These are phyloP conservation scores for Psidium friedrichsthalianum DNA, from an alignment of 345 rosid species.

Conservation along the genomic window DNA sequence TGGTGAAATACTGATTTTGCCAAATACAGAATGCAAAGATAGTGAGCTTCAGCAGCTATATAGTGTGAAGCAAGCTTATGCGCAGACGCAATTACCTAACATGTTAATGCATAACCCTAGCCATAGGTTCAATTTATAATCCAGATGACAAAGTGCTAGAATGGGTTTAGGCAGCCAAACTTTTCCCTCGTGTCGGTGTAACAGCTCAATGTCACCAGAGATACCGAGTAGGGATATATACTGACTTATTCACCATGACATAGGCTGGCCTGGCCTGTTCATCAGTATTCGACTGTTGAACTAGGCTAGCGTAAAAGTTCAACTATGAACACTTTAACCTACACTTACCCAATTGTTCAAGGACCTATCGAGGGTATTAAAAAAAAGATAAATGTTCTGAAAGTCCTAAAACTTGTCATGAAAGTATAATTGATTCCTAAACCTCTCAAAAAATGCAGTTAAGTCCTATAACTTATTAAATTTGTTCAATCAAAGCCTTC, in stretches of 20 bases:
- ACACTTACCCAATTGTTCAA: not conserved
- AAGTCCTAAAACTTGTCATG: too few relatives aligned
- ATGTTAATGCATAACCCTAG: too few relatives aligned
- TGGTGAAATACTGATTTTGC: not conserved
- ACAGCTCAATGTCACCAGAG: not conserved
- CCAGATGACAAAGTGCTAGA: too few relatives aligned
- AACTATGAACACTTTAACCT: not conserved
- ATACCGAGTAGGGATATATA: not conserved
- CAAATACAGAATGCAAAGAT: not conserved
- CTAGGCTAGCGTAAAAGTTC: not conserved
- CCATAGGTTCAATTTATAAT: too few relatives aligned
- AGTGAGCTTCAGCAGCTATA: not conserved
- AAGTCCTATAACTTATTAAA: too few relatives aligned
- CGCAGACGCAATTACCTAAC: too few relatives aligned
- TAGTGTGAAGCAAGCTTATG: not conserved
- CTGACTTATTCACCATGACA: not conserved
- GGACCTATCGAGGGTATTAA: not conserved
- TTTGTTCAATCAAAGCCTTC: too few relatives aligned
- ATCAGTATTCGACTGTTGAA: not conserved
- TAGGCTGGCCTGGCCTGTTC: not conserved
- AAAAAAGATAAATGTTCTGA: too few relatives aligned
- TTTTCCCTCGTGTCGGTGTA: not conserved
- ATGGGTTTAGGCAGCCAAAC: not conserved
- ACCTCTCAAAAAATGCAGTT: too few relatives aligned
- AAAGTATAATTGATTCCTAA: too few relatives aligned